These are phyloP conservation scores for Elongisporangium anandrum DNA, from an alignment of 352 stramenopile genomes.

Conservation along the genomic window DNA sequence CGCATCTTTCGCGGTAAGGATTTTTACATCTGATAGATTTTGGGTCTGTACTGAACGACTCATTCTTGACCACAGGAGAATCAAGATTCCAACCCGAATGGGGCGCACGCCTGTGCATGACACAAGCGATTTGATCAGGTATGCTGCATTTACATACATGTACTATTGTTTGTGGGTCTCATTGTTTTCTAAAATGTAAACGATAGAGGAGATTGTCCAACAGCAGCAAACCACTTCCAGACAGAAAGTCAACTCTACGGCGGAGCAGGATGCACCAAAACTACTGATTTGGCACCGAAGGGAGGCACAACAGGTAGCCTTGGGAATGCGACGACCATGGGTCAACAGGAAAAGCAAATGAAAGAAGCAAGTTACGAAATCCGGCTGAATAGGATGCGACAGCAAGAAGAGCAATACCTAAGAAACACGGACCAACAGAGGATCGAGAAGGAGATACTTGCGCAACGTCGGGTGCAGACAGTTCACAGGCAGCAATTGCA, in stretches of 20 bases:
- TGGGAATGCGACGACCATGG: conserved; percentile 18
- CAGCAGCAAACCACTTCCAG: conserved; percentile 13
- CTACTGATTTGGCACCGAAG: not conserved
- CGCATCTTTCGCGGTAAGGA: conserved; percentile 32
- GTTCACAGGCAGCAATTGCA: conserved; percentile 34
- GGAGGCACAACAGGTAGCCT: not conserved
- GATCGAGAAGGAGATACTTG: conserved; percentile 16
- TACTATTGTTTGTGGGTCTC: not conserved
- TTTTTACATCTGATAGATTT: conserved; percentile 1
- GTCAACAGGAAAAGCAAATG: conserved; percentile 47
- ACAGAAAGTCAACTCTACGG: conserved; percentile 47
- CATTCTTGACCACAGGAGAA: conserved; percentile 12
- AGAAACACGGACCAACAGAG: conserved; percentile 16
- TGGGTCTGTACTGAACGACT: not conserved
- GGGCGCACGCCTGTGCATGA: conserved; percentile 30
- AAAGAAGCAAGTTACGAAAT: conserved; percentile 24
- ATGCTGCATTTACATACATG: too few species aligned
- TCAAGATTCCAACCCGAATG: conserved; percentile 33
- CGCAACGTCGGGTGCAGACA: conserved; percentile 33
- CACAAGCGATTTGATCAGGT: conserved; percentile 33
- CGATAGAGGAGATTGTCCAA: not conserved
- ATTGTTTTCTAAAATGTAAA: too few species aligned
- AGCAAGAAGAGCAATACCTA: conserved; percentile 33
- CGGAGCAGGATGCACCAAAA: conserved; percentile 9
- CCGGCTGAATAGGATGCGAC: conserved; percentile 35